Base-by-base conservation (phyloP, 148 eudicot genomes). In the Dianthus caryophyllus region DNA sequence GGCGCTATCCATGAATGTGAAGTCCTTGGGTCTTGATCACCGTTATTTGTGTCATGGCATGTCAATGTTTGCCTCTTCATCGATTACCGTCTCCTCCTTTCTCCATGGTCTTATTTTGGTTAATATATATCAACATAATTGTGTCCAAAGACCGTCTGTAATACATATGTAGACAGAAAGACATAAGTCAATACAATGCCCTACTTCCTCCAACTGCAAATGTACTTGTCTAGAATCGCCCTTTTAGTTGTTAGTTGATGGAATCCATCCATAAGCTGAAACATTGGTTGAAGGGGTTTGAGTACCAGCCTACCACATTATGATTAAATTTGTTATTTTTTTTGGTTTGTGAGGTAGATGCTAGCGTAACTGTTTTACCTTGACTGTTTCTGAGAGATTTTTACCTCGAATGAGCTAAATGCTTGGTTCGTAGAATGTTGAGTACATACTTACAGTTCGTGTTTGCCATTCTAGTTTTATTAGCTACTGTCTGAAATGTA, bases 231-330 rank as follows among this genome's bases (percentile, higher is more conserved):
- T 2, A 33, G 38, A 33, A 7, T 33, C 4, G 38, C 38, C 7
- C 3, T 33, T 33, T 33, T 33, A 33, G 3, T 33, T 33, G 38
- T 33, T 10, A 20, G 18, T 16, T 38, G 41, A 0, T 16, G 14
- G 66, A 41, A 24, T 14, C 52, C 66, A 63, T 44, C 36, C 66
- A 44, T 25, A 24, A 25, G 66, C 51, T 26, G 31, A 62, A 62
- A 43, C 17, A 62, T 30, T 62, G 51, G 14, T 6, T 4, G 4
- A 2, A 21, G 5, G 20, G 22, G 20, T 4, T 44, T 25, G 11
- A 25, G 33, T 24, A n/a, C 18, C 50, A 21, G 30, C 11, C n/a
- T n/a, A n/a, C n/a, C 50, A 30, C 43, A 39, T 20, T 38, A 60
- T 1, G 64, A 18, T 33, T 8, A n/a, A 60, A 17, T 16, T 29